Conservation (phyloP, 2,329 filamentous ascomycete genomes). For the Alternaria sp. region DNA sequence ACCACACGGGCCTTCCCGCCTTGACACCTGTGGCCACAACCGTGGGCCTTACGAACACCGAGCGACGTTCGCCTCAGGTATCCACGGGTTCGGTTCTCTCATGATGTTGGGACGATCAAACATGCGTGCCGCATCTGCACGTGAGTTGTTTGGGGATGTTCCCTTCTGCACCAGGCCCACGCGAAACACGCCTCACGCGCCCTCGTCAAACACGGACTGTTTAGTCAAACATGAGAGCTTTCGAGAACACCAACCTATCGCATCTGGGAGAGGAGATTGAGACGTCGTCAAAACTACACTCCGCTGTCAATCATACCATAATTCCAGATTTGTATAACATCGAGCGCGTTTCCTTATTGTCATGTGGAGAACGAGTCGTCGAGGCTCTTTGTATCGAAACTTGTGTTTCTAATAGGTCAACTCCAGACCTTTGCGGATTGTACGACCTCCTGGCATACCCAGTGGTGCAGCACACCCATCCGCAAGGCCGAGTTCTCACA, state of each 20-base stretch:
- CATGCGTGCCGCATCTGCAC: conserved; percentile 5
- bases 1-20: not conserved
- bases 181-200: conserved; percentile 26
- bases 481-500: not conserved
- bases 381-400: not conserved
- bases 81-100: not conserved
- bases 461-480: not conserved
- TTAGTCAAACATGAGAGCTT: conserved; percentile 13
- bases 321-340: not conserved
- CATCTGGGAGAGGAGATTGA: not conserved
- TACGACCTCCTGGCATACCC: not conserved
- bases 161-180: not conserved
- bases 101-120: conserved; percentile 11
- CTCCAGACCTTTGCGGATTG: not conserved
- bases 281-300: not conserved
- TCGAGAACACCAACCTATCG: not conserved
- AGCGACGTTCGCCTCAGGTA: conserved; percentile 11
- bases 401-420: not conserved
- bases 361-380: not conserved
- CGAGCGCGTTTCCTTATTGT: not conserved
- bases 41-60: not conserved
- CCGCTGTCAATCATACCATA: not conserved
- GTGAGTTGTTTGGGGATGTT: conserved; percentile 2
- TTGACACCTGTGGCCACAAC: not conserved
- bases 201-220: conserved; percentile 30